Evolutionary conservation across 2,329 filamentous ascomycete genomes (phyloP).

Genomic region (Colletotrichum gloeosporioides): DNA sequence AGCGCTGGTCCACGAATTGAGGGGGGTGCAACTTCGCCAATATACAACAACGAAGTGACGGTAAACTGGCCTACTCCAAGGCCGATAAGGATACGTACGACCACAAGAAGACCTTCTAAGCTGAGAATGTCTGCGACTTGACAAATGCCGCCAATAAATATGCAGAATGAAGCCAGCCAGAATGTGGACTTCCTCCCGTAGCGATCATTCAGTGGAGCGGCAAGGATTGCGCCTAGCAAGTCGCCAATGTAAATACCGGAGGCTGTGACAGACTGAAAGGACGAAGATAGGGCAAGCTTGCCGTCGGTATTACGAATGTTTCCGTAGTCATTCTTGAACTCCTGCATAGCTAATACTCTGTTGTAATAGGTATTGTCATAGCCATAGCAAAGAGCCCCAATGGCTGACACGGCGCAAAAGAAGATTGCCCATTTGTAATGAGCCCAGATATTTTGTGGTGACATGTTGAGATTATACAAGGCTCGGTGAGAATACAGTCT

Average conservation of each 20-base stretch:
- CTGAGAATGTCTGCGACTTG: not conserved
- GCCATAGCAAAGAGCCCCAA: constrained; percentile 23
- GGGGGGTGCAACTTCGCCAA: constrained; percentile 19
- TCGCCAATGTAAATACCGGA: not conserved
- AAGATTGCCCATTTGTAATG: not conserved
- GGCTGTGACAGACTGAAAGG: constrained; percentile 15
- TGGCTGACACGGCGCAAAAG: not conserved
- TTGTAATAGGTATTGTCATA: constrained; percentile 29
- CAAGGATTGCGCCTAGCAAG: not conserved
- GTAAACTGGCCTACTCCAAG: not conserved
- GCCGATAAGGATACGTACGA: not conserved
- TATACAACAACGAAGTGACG: not conserved
- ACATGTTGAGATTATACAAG: not conserved
- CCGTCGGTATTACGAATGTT: constrained; percentile 24
- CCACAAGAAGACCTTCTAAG: not conserved
- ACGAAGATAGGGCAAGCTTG: not conserved
- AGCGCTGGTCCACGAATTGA: constrained; percentile 26
- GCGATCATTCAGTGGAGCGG: not conserved
- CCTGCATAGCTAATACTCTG: constrained; percentile 28
- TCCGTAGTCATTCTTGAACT: constrained; percentile 33
- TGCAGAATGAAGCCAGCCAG: not conserved
- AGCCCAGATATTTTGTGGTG: not conserved
- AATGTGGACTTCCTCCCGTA: not conserved
- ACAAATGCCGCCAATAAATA: not conserved
- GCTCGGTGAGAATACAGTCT: not conserved